Evolutionary conservation across 345 rosid genomes (phyloP), one percentile per base, ranked within the genome.

Genomic region (Eucalyptus erythrocorys): DNA sequence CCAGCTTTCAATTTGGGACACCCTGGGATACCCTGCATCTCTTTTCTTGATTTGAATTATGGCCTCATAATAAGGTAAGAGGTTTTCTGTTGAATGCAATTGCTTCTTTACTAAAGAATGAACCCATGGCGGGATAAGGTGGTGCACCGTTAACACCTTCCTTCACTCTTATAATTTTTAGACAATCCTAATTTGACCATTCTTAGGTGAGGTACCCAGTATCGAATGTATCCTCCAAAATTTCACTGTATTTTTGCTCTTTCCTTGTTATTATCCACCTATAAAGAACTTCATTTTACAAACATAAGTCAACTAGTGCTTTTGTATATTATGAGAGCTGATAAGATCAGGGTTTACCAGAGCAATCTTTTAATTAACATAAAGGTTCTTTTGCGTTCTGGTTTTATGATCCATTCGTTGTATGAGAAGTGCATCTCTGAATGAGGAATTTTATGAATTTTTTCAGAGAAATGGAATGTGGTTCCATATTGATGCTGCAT

Each of bases 401-500:
- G 81, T 34, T 32, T 5, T 8, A 32, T 66, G 40, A 66, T 66
- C 79, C 42, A 81, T 43, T 26, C 6, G 13, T 13, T 43, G 45
- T 85, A 40, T 30, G 32, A 48, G 45, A 85, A 32, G 71, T 34
- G 66, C 66, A 66, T 61, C 55, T 66, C 40, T 30, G 9, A 48
- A 32, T 30, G 81, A 21, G 21, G 42, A 51, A 24, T 57, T 19
- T 37, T 89, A 22, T n/a, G 22, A 61, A 59, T 26, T 47, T 88
- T 17, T 10, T 49, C 94, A 97, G 99, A 92, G 90, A 82, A 90
- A 95, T 87, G 95, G 88, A 88, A 91, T 97, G 86, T 96, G 99
- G 99, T 94, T 96, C 91, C 99, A 96, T 86, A 93, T 96, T 89
- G 99, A 96, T 93, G 97, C 98, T 87, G 99, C 99, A 10, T 96